Conservation (phyloP, 371 early-diverging fungal species). For the Mucor circinelloides region DNA sequence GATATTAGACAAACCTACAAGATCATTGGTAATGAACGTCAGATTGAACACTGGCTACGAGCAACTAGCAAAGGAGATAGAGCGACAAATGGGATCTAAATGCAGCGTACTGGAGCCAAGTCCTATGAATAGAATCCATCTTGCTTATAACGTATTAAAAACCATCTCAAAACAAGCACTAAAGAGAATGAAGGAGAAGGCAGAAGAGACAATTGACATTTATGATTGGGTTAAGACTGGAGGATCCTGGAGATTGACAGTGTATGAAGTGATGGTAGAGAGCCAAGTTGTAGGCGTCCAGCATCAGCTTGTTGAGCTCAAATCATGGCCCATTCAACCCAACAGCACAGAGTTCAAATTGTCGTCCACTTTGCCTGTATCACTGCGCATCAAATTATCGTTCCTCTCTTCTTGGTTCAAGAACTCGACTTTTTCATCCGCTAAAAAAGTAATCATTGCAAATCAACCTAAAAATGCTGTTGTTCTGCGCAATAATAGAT, state of each 20-base stretch:
- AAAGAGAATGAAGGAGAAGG: conserved; percentile 27
- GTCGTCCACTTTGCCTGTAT: conserved; percentile 22
- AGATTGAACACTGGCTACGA: conserved; percentile 16
- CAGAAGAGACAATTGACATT: conserved; percentile 29
- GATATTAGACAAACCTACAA: conserved; percentile 27
- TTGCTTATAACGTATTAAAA: conserved; percentile 34
- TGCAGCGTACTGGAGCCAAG: conserved; percentile 20
- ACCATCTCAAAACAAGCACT: conserved; percentile 22
- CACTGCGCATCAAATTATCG: conserved; percentile 29
- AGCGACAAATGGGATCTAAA: conserved; percentile 14
- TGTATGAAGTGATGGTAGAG: conserved; percentile 40
- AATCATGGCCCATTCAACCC: conserved; percentile 27
- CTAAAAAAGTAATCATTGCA: conserved; percentile 2
- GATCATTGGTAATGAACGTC: conserved; percentile 29
- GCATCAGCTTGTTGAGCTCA: conserved; percentile 28
- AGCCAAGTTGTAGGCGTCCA: conserved; percentile 33
- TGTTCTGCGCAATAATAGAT: conserved; percentile 13
- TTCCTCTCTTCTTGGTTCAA: conserved; percentile 30
- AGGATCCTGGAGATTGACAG: conserved; percentile 29
- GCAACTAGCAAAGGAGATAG: conserved; percentile 18
- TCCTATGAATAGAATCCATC: conserved; percentile 29
- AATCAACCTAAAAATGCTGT: conserved; percentile 14
- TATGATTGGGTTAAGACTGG: conserved; percentile 34
- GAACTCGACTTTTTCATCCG: conserved; percentile 9
- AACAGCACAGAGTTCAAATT: conserved; percentile 8